Percentiles rank a stretch among this genome's conserved stretches.
These are phyloP conservation scores for Seiridium cupressi DNA, from an alignment of 2,329 filamentous ascomycete genomes.

Conservation along the genomic window DNA sequence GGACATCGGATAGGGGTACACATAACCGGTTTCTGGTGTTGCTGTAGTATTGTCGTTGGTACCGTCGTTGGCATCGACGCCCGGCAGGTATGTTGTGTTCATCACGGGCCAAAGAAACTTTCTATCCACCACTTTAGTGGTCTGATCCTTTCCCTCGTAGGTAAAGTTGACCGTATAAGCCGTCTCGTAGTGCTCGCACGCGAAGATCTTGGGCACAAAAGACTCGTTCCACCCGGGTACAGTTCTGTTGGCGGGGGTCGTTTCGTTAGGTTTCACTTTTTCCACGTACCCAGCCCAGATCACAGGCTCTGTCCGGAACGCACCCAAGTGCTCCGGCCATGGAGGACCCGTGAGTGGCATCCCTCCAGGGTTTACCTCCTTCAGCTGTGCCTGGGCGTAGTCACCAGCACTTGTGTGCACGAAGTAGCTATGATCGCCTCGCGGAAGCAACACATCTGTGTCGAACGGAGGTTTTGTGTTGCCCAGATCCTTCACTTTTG, in stretches of 20 bases:
- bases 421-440: conserved; percentile 32
- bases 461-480: conserved; percentile 27
- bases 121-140: conserved; percentile 20
- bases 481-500: conserved; percentile 24
- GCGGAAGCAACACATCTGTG: conserved; percentile 29
- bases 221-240: conserved; percentile 26
- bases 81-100: conserved; percentile 30
- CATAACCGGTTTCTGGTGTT: conserved; percentile 26
- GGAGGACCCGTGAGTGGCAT: conserved; percentile 23
- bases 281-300: conserved; percentile 35
- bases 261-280: conserved; percentile 15
- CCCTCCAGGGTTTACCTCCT: conserved; percentile 26
- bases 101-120: conserved; percentile 28
- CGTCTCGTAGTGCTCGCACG: conserved; percentile 36
- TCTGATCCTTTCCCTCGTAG: conserved; percentile 28
- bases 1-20: conserved; percentile 25
- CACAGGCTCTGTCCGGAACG: conserved; percentile 35
- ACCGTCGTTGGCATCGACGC: conserved; percentile 29
- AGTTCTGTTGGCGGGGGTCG: conserved; percentile 15
- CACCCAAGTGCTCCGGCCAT: conserved; percentile 31
- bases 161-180: conserved; percentile 32
- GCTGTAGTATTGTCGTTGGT: conserved; percentile 34
- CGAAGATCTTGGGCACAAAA: conserved; percentile 32
- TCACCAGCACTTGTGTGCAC: conserved; percentile 30
- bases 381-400: conserved; percentile 28